Evolutionary conservation across 2,329 filamentous ascomycete species (phyloP).

Genomic region (Penicillium concentricum): DNA sequence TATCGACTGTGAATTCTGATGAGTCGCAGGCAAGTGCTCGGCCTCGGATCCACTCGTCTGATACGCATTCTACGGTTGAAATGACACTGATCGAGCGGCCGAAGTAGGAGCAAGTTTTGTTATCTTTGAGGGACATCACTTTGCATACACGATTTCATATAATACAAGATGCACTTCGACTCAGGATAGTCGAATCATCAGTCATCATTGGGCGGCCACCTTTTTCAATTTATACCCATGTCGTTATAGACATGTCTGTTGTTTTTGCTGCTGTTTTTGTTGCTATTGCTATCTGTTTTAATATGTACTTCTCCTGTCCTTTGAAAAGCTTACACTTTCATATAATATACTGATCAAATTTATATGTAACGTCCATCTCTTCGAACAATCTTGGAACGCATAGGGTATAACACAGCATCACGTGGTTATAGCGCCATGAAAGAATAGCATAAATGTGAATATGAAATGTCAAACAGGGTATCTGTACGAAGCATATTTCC

Average conservation of each 20-base stretch:
- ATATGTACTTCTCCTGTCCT: neutral
- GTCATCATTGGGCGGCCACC: slow-evolving; percentile 1
- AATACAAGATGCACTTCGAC: neutral
- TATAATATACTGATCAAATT: neutral
- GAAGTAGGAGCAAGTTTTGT: neutral
- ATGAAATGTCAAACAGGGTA: neutral
- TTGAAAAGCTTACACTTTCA: neutral
- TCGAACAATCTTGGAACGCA: neutral
- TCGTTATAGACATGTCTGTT: neutral
- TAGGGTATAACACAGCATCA: too few species aligned
- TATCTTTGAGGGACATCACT: neutral
- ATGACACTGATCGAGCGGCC: slow-evolving; percentile 1
- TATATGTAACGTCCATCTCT: too few species aligned
- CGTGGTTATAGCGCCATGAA: neutral
- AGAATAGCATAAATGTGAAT: neutral
- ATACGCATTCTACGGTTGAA: slow-evolving; percentile 13
- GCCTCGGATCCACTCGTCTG: slow-evolving; percentile 1
- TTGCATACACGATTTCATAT: neutral
- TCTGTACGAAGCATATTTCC: neutral
- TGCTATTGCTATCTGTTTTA: neutral
- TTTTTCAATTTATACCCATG: slow-evolving; percentile 6
- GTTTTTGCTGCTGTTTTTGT: neutral
- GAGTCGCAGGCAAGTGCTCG: neutral
- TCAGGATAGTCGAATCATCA: neutral
- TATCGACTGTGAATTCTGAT: slow-evolving; percentile 6